Conservation (phyloP, 805 yeast species). For the Spathaspora sp. region DNA sequence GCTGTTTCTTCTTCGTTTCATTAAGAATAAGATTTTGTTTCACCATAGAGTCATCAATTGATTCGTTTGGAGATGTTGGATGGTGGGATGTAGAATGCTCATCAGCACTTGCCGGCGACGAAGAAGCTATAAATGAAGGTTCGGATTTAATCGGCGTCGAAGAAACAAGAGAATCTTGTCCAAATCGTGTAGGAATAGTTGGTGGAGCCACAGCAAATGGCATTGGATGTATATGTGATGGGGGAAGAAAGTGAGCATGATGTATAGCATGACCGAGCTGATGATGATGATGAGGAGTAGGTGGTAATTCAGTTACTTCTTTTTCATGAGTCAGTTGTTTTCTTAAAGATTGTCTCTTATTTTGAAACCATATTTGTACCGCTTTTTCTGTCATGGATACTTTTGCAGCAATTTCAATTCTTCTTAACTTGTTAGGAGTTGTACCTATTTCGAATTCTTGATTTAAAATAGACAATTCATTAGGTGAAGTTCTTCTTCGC, state of each 20-base stretch:
- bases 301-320: slow-evolving; percentile 42
- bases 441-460: slow-evolving; percentile 70
- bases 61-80: slow-evolving; percentile 4
- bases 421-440: slow-evolving; percentile 75
- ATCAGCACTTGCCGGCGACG: background rate
- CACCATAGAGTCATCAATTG: slow-evolving; percentile 13
- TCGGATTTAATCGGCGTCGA: slow-evolving; percentile 19
- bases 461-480: slow-evolving; percentile 78
- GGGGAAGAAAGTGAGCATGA: background rate
- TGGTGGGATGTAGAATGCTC: background rate
- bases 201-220: slow-evolving; percentile 8
- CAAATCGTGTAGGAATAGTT: background rate
- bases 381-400: slow-evolving; percentile 97
- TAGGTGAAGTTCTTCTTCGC: slow-evolving; percentile 91
- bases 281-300: slow-evolving; percentile 20
- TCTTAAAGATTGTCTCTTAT: slow-evolving; percentile 80
- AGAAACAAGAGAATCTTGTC: background rate
- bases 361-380: slow-evolving; percentile 98
- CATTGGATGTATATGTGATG: slow-evolving; percentile 5
- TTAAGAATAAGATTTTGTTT: slow-evolving; percentile 12
- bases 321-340: slow-evolving; percentile 38
- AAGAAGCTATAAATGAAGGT: slow-evolving; percentile 13
- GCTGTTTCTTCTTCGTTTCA: slow-evolving; percentile 35
- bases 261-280: slow-evolving; percentile 9
- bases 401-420: slow-evolving; percentile 72